These are phyloP conservation scores for Ambrosiella cleistominuta DNA, from an alignment of 2,329 filamentous ascomycete genomes.

Conservation along the genomic window DNA sequence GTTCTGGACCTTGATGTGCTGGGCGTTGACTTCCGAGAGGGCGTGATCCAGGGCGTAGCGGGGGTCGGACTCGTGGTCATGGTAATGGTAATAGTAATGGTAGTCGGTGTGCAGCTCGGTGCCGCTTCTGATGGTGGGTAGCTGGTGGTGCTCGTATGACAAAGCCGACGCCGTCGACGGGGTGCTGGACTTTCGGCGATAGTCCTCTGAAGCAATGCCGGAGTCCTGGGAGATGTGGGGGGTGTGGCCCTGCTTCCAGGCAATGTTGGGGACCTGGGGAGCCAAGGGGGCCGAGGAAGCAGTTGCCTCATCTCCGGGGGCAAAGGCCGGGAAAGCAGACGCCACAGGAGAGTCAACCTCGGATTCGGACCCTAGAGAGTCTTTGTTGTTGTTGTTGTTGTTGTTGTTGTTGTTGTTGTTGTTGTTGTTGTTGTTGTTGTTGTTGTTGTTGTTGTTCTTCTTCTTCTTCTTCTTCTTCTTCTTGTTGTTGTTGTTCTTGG, in stretches of 20 bases:
- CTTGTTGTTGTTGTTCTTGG: slow-evolving; percentile 5
- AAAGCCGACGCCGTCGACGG: neutral
- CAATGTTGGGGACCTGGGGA: slow-evolving; percentile 5
- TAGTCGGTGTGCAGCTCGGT: slow-evolving; percentile 11
- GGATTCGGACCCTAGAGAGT: neutral
- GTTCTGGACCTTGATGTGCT: slow-evolving; percentile 26
- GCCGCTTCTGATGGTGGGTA: slow-evolving; percentile 14
- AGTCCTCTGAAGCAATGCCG: slow-evolving; percentile 1
- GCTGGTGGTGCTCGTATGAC: slow-evolving; percentile 18
- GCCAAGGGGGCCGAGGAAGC: neutral
- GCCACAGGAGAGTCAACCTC: neutral
- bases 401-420: neutral
- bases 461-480: neutral
- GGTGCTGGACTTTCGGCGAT: neutral
- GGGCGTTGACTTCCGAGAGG: slow-evolving; percentile 2
- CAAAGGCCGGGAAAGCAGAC: neutral
- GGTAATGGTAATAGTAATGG: slow-evolving; percentile 14
- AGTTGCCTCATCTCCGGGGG: neutral
- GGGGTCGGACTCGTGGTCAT: slow-evolving; percentile 22
- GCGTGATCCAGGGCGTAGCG: slow-evolving; percentile 4
- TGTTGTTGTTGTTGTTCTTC: too few species aligned
- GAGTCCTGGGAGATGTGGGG: slow-evolving; percentile 1
- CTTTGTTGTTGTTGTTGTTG: neutral
- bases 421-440: slow-evolving; percentile 1
- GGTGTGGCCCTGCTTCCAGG: slow-evolving; percentile 5